These are phyloP conservation scores for Creolimax fragrantissima DNA, from an alignment of 78 protist species.

Conservation along the genomic window DNA sequence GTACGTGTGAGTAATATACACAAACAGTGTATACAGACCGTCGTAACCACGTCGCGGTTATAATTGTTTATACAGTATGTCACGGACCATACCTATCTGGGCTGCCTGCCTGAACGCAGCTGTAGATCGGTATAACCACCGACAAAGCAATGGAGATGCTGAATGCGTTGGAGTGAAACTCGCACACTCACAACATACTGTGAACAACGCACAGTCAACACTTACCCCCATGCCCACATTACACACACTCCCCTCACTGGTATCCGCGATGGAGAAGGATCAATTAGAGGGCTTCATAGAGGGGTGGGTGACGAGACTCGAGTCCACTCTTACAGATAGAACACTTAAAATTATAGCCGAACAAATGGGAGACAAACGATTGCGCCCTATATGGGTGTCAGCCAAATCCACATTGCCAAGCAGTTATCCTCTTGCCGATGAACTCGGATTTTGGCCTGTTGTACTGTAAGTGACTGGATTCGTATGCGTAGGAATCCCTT, in stretches of 20 bases:
- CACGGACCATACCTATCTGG: constrained; percentile 1
- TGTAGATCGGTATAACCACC: neutral
- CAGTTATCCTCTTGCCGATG: neutral
- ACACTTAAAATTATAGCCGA: neutral
- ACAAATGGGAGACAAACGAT: neutral
- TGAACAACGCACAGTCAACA: too few species aligned
- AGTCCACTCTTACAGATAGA: neutral
- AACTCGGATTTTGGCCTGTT: neutral
- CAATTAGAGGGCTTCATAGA: neutral
- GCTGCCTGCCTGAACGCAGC: neutral
- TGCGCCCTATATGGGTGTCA: neutral
- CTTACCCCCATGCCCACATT: too few species aligned
- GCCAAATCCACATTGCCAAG: neutral
- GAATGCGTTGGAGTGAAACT: too few species aligned
- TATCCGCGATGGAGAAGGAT: neutral
- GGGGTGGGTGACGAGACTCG: neutral
- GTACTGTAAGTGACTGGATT: neutral
- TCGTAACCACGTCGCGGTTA: too few species aligned
- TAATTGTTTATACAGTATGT: neutral
- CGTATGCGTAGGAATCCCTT: too few species aligned
- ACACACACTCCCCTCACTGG: neutral
- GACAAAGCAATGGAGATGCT: neutral
- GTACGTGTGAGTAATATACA: too few species aligned
- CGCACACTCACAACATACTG: too few species aligned
- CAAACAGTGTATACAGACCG: too few species aligned